Percentiles rank a stretch among this genome's conserved stretches.
Conservation (phyloP, 345 rosid genomes). For the Odontarrhena argentea region DNA sequence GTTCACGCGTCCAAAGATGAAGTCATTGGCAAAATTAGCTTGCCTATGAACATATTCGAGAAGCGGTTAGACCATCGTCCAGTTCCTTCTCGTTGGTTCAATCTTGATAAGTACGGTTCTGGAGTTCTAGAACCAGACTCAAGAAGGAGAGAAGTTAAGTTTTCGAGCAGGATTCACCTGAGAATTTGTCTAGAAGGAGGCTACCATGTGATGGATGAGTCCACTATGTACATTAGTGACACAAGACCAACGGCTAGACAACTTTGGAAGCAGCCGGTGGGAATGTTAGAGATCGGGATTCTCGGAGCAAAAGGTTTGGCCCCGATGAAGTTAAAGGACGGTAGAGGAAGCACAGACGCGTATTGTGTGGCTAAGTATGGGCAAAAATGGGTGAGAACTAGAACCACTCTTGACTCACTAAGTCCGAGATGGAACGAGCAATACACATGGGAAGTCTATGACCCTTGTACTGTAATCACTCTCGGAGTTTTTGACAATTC, state of each 20-base stretch:
- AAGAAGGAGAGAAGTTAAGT: constrained; percentile 76
- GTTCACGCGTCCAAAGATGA: constrained; percentile 69
- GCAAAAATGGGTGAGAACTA: constrained; percentile 86
- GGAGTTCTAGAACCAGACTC: constrained; percentile 68
- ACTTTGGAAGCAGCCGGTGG: constrained; percentile 81
- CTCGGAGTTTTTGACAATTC: constrained; percentile 75
- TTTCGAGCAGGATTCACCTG: constrained; percentile 77
- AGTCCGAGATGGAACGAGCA: constrained; percentile 84
- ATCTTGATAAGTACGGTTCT: constrained; percentile 77
- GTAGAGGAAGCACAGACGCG: constrained; percentile 66
- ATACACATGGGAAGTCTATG: constrained; percentile 89
- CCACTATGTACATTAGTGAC: constrained; percentile 84
- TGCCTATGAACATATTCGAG: constrained; percentile 60
- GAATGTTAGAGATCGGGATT: constrained; percentile 77
- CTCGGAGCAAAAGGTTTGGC: constrained; percentile 67
- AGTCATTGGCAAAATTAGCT: constrained; percentile 60
- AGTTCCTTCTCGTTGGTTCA: constrained; percentile 84
- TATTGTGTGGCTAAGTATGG: constrained; percentile 85
- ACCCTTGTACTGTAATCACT: constrained; percentile 86
- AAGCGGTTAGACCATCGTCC: constrained; percentile 85
- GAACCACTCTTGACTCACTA: constrained; percentile 60
- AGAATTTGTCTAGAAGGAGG: constrained; percentile 91
- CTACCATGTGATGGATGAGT: constrained; percentile 91
- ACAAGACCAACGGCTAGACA: constrained; percentile 85
- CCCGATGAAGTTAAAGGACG: constrained; percentile 80